Base-by-base conservation (phyloP, 495 filamentous ascomycete genomes). In the Immersiella caudata region DNA sequence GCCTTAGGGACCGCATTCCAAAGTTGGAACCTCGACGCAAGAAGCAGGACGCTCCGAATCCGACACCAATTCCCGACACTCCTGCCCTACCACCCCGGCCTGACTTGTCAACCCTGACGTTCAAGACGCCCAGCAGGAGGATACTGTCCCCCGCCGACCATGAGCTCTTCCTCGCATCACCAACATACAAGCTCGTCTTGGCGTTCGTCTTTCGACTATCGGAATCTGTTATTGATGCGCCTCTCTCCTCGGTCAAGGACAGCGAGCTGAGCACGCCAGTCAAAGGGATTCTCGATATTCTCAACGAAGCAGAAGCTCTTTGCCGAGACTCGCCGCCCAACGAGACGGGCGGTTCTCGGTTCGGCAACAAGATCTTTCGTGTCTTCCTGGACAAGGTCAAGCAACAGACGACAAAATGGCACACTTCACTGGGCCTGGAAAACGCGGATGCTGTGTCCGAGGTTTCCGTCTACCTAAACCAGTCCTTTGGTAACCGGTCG, bases 301-400 rank as follows among this genome's bases (percentile, higher is more conserved):
- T 99, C 25, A 83, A 89, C 54, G 81, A 85, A 33, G 84, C 91
- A 12, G 87, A 90, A 60, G 75, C 81, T 2, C 79, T 91, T 9
- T 81, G 94, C 6, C 78, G 80, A 1, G 78, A 84, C 27, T 88
- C 89, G 56, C 96, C 96, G 1, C 89, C 96, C 1, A 83, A 91
- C 68, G 93, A 97, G 64, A 89, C 92, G 70, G 90, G 88, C 50
- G 92, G 91, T 26, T 97, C 93, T 6, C 87, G 95, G 46, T 99
- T 99, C 73, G 96, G 95, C 33, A 99, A 99, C 78, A 92, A 91
- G 61, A 84, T 89, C 33, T 99, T 99, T 79, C 89, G 92, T 64
- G 79, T 85, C 67, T 92, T 96, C 71, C 85, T 97, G 65, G 91
- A 96, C 78, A 86, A 87, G 60, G 83, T 93, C 26, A 78, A 78